Conservation (phyloP, 108 stramenopile species). For the Skeletonema potamos region DNA sequence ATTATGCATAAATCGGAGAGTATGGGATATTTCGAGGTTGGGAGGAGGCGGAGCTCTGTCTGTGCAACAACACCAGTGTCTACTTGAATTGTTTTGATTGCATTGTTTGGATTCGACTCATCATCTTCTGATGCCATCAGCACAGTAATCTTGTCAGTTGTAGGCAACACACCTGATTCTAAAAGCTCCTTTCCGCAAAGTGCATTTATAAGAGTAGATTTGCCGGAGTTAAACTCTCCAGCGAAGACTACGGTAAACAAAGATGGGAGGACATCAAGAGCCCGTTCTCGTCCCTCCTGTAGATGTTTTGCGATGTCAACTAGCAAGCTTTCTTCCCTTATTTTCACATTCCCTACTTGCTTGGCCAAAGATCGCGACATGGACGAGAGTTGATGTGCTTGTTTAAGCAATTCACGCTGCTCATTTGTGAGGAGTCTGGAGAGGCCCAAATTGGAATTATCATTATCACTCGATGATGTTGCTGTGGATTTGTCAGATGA, state of each 20-base stretch:
- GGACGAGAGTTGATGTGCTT: slow-evolving; percentile 56
- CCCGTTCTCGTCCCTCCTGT: slow-evolving; percentile 1
- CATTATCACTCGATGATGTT: neutral
- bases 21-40: slow-evolving; percentile 51
- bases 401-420: slow-evolving; percentile 55
- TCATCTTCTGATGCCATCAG: slow-evolving; percentile 36
- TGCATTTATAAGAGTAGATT: slow-evolving; percentile 84
- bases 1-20: slow-evolving; percentile 72
- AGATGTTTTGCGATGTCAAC: slow-evolving; percentile 24
- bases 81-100: slow-evolving; percentile 1
- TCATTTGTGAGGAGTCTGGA: slow-evolving; percentile 59
- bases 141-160: slow-evolving; percentile 77
- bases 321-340: slow-evolving; percentile 34
- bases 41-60: slow-evolving; percentile 32
- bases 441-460: slow-evolving; percentile 10
- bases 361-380: slow-evolving; percentile 46
- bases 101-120: neutral
- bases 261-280: slow-evolving; percentile 16
- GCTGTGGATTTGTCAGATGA: neutral
- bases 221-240: slow-evolving; percentile 89
- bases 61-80: slow-evolving; percentile 1
- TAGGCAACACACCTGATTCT: slow-evolving; percentile 79
- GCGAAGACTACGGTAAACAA: slow-evolving; percentile 78
- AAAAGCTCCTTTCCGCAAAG: slow-evolving; percentile 73
- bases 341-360: slow-evolving; percentile 49